Percentiles rank a stretch among this genome's conserved stretches.
Evolutionary conservation across 495 filamentous ascomycete species (phyloP).

Genomic region (Mycothermus thermophilus): DNA sequence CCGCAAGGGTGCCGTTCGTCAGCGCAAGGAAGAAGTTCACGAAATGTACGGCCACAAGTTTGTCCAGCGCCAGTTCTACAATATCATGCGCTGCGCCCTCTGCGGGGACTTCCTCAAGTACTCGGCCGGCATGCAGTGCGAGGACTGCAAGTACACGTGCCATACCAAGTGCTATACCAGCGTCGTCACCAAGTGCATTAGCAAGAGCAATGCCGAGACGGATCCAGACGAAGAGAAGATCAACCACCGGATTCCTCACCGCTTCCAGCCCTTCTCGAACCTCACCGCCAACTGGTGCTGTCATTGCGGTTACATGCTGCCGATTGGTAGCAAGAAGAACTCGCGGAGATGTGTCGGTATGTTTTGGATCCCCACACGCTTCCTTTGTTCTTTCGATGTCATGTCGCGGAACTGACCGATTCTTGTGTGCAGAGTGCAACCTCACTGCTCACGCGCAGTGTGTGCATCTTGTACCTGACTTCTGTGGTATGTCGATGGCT

Average conservation of each 20-base stretch:
- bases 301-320: conserved; percentile 96
- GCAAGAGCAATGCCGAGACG: conserved; percentile 94
- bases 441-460: conserved; percentile 86
- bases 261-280: conserved; percentile 87
- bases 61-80: conserved; percentile 95
- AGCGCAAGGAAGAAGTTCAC: conserved; percentile 92
- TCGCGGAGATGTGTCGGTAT: conserved; percentile 81
- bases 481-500: conserved; percentile 99
- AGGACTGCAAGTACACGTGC: conserved; percentile 98
- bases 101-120: conserved; percentile 98
- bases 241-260: conserved; percentile 97
- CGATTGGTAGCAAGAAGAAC: conserved; percentile 79
- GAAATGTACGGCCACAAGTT: conserved; percentile 99
- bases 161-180: conserved; percentile 92
- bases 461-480: conserved; percentile 92
- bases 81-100: conserved; percentile 98
- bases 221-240: conserved; percentile 98
- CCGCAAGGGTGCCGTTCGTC: conserved; percentile 89
- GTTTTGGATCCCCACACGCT: too few relatives aligned
- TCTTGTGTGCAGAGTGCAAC: conserved; percentile 56
- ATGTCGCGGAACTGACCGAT: conserved; percentile 9
- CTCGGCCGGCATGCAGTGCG: conserved; percentile 95
- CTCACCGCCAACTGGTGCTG: conserved; percentile 99
- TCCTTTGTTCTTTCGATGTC: neutral
- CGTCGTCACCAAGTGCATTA: conserved; percentile 99